A percentile compares a stretch with the other conserved stretches of the same genome.
phyloP scores from a whole-genome alignment of 2,329 filamentous ascomycete genomes.

The Fusarium sp. region DNA sequence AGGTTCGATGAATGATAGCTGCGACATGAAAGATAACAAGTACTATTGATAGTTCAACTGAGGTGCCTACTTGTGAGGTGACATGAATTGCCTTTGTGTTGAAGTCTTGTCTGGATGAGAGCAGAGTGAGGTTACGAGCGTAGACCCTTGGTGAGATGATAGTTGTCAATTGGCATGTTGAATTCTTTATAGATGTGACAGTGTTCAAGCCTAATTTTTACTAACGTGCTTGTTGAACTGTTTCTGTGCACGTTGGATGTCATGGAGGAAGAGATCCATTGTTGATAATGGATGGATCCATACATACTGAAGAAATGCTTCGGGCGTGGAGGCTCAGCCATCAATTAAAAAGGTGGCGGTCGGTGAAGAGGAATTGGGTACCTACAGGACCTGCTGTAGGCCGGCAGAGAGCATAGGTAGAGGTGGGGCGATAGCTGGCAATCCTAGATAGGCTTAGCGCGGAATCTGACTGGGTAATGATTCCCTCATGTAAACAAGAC shows the following conservation, averaged over 20 bases:
- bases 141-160: neutral
- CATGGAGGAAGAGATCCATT: neutral
- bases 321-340: neutral
- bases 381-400: neutral
- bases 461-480: conserved; percentile 25
- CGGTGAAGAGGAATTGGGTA: conserved; percentile 6
- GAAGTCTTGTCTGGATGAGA: neutral
- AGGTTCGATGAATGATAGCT: conserved; percentile 36
- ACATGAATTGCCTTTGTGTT: neutral
- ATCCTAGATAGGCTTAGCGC: conserved; percentile 34
- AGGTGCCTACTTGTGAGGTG: neutral
- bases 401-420: neutral
- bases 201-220: neutral
- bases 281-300: neutral
- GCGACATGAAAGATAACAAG: conserved; percentile 33
- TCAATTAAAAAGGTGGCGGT: neutral
- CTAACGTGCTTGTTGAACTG: neutral
- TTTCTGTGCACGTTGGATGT: neutral
- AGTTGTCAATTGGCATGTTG: neutral
- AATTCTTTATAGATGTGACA: neutral
- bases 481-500: conserved; percentile 45
- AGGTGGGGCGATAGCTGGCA: conserved; percentile 27
- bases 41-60: conserved; percentile 8
- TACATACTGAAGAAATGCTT: neutral
- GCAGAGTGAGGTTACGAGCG: neutral